A percentile compares a stretch with the other conserved stretches of the same genome.
Conservation (phyloP, 2,329 filamentous ascomycete species). For the Herpotrichia juniperi region DNA sequence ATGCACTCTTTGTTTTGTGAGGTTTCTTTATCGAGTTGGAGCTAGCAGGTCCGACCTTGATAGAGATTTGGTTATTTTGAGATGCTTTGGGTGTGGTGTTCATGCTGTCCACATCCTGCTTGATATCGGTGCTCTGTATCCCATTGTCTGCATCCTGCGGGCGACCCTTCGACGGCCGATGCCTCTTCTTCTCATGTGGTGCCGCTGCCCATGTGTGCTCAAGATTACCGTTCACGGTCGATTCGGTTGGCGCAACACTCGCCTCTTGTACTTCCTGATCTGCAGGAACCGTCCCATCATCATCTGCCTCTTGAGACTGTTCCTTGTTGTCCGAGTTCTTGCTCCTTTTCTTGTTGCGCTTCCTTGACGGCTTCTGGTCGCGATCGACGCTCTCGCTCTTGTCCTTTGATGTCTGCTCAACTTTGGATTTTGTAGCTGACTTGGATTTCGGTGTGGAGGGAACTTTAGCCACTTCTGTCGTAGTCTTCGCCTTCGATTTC, state of each 20-base stretch:
- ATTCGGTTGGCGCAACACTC: not conserved
- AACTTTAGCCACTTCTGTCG: constrained; percentile 1
- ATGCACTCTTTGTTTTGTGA: constrained; percentile 22
- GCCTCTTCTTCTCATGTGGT: too few relatives aligned
- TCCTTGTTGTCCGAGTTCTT: not conserved
- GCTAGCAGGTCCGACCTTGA: not conserved
- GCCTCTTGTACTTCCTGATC: not conserved
- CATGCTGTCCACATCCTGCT: not conserved
- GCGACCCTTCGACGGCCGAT: too few relatives aligned
- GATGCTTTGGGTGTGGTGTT: not conserved
- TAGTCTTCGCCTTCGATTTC: constrained; percentile 7
- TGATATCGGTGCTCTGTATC: not conserved
- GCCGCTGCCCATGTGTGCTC: too few relatives aligned
- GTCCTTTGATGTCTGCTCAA: not conserved
- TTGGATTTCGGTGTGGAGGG: not conserved
- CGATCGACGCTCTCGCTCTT: not conserved
- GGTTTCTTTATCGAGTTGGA: not conserved
- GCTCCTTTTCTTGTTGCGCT: constrained; percentile 17
- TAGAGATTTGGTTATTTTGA: not conserved
- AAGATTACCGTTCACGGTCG: not conserved
- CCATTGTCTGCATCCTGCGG: too few relatives aligned
- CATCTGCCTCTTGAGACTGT: not conserved
- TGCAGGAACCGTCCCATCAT: not conserved
- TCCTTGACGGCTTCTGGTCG: constrained; percentile 11
- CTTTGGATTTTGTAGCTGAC: not conserved